Percentiles rank a stretch among this genome's conserved stretches.
Conservation (phyloP, 352 stramenopile species). For the Globisporangium paddicum region DNA sequence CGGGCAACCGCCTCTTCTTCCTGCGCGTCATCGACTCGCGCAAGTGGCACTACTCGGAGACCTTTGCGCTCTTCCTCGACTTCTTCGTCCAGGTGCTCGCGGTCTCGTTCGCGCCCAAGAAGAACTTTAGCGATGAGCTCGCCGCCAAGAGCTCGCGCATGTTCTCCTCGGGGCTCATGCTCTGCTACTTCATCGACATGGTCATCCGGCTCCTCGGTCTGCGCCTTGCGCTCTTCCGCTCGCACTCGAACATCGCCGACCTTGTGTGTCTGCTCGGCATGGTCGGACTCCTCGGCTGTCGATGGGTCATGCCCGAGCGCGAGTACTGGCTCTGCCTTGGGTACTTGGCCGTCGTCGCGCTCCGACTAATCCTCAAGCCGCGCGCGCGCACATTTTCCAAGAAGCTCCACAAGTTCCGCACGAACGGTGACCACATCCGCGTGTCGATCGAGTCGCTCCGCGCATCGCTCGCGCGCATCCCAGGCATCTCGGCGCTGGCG, state of each 20-base stretch:
- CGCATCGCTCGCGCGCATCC: conserved; percentile 73
- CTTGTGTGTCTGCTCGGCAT: conserved; percentile 67
- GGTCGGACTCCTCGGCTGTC: conserved; percentile 41
- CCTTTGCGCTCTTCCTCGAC: conserved; percentile 81
- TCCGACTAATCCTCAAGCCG: conserved; percentile 83
- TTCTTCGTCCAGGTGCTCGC: conserved; percentile 82
- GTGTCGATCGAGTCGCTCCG: conserved; percentile 84
- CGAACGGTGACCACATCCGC: conserved; percentile 81
- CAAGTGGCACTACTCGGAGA: conserved; percentile 88
- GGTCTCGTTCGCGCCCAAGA: conserved; percentile 68
- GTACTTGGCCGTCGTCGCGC: conserved; percentile 61
- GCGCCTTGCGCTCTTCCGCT: conserved; percentile 70
- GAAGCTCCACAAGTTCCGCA: conserved; percentile 86
- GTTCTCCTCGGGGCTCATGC: conserved; percentile 70
- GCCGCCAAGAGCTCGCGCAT: conserved; percentile 65
- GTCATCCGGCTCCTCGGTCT: conserved; percentile 68
- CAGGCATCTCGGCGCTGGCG: conserved; percentile 69
- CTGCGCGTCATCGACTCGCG: conserved; percentile 82
- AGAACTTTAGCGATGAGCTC: conserved; percentile 56
- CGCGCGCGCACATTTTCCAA: conserved; percentile 81
- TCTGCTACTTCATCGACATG: conserved; percentile 85
- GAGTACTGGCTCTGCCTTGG: conserved; percentile 71
- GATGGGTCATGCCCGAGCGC: conserved; percentile 48
- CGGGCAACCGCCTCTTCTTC: conserved; percentile 71
- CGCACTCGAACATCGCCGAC: conserved; percentile 79